These are phyloP conservation scores for Kwoniella sp. DNA, from an alignment of 768 basidiomycete species.

Conservation along the genomic window DNA sequence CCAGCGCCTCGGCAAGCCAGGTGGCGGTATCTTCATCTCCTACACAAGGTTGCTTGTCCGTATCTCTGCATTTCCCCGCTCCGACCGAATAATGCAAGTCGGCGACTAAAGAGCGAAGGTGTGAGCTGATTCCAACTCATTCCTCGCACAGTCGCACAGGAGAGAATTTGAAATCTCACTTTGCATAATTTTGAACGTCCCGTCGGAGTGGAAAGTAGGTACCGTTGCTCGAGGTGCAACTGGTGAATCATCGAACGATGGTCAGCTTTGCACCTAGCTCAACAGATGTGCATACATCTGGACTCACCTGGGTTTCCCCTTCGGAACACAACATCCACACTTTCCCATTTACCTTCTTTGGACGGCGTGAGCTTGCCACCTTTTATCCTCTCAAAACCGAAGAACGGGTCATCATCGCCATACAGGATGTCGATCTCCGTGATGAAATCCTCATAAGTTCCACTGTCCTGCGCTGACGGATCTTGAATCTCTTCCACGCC, in stretches of 20 bases:
- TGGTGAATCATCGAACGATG: slow-evolving; percentile 40
- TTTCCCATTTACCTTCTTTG: slow-evolving; percentile 45
- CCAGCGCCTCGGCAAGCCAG: slow-evolving; percentile 71
- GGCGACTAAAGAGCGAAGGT: slow-evolving; percentile 61
- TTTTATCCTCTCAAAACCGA: slow-evolving; percentile 75
- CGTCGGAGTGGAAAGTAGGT: slow-evolving; percentile 77
- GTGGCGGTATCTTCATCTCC: slow-evolving; percentile 80
- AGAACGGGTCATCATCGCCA: slow-evolving; percentile 81
- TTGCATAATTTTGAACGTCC: slow-evolving; percentile 70
- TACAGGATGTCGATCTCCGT: slow-evolving; percentile 91
- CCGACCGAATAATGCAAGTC: slow-evolving; percentile 91
- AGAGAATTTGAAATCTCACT: slow-evolving; percentile 28
- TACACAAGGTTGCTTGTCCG: slow-evolving; percentile 60
- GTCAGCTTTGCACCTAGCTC: background rate
- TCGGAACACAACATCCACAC: slow-evolving; percentile 47
- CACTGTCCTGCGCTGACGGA: background rate
- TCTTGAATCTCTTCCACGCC: slow-evolving; percentile 5
- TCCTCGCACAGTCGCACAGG: too few relatives aligned
- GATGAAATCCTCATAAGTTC: slow-evolving; percentile 61
- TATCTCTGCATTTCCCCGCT: slow-evolving; percentile 75
- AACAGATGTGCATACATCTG: background rate
- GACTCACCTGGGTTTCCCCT: slow-evolving; percentile 48
- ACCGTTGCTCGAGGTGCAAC: slow-evolving; percentile 72
- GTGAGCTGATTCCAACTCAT: background rate
- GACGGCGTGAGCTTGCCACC: slow-evolving; percentile 44